A percentile compares a stretch with the other conserved stretches of the same genome.
These are phyloP conservation scores for Lagenidium sp. DNA, from an alignment of 352 stramenopile species.

Conservation along the genomic window DNA sequence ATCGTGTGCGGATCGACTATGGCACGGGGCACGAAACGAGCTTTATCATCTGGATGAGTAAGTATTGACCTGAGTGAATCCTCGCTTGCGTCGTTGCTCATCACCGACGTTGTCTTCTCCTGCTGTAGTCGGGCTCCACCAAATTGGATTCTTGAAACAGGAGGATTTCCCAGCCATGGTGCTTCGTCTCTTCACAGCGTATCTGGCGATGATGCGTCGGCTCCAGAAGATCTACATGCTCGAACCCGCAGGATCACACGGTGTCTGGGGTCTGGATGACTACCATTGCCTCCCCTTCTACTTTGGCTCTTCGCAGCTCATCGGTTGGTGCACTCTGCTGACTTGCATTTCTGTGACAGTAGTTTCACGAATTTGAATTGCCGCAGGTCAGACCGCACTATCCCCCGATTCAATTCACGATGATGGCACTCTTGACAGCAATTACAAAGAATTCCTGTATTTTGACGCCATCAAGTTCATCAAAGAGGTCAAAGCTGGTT, in stretches of 20 bases:
- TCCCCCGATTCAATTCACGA: slow-evolving; percentile 69
- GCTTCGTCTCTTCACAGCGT: slow-evolving; percentile 88
- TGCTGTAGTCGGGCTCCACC: slow-evolving; percentile 66
- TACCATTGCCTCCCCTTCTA: slow-evolving; percentile 99
- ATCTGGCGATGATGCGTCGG: slow-evolving; percentile 91
- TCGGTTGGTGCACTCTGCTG: slow-evolving; percentile 18
- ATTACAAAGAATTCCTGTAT: slow-evolving; percentile 86
- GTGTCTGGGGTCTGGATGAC: slow-evolving; percentile 98
- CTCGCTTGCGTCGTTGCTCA: slow-evolving; percentile 13
- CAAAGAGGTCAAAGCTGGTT: slow-evolving; percentile 84
- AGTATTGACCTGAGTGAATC: slow-evolving; percentile 14
- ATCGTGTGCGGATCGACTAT: slow-evolving; percentile 97
- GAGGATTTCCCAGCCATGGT: slow-evolving; percentile 80
- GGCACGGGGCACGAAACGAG: slow-evolving; percentile 98
- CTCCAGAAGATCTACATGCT: slow-evolving; percentile 97
- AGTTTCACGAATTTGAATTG: too few species aligned
- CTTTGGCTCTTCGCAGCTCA: slow-evolving; percentile 95
- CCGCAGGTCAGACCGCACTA: slow-evolving; percentile 52
- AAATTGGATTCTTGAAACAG: slow-evolving; percentile 86
- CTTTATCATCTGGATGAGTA: slow-evolving; percentile 94
- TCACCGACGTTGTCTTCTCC: too few species aligned
- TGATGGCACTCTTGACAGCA: slow-evolving; percentile 44
- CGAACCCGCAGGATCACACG: slow-evolving; percentile 97
- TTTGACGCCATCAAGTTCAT: slow-evolving; percentile 91
- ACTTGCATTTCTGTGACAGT: too few species aligned